Evolutionary conservation across 1,284 basidiomycete species (phyloP).

Genomic region (Puccinia polysora): DNA sequence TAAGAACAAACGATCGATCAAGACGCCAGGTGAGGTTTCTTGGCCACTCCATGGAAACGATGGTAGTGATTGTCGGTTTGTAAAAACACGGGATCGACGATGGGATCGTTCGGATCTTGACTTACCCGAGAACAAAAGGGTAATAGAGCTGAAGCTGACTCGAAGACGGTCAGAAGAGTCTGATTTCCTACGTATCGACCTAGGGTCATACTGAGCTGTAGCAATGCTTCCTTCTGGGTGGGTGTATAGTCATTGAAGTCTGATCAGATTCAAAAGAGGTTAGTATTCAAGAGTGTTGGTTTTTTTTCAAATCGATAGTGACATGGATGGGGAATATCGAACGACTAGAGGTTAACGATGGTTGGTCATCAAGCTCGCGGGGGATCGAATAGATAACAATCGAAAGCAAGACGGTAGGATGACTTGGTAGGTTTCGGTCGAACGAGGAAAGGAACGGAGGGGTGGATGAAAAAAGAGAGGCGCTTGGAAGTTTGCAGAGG

Average conservation of each 20-base stretch:
- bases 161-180: conserved; percentile 9
- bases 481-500: no score
- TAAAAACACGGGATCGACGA: neutral
- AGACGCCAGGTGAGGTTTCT: no score
- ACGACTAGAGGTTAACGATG: neutral
- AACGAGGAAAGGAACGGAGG: conserved; percentile 47
- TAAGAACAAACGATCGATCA: no score
- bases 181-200: conserved; percentile 36
- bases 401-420: neutral
- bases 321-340: neutral
- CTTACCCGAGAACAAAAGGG: conserved; percentile 38
- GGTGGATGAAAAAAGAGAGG: conserved; percentile 50
- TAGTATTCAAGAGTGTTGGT: no score
- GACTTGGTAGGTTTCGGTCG: neutral
- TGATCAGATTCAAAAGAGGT: no score
- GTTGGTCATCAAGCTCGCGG: conserved; percentile 10
- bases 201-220: conserved; percentile 34
- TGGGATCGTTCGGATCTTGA: neutral
- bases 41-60: no score
- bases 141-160: conserved; percentile 34
- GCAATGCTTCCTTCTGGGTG: conserved; percentile 21
- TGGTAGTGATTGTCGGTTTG: no score
- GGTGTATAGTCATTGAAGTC: conserved; percentile 28
- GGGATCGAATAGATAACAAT: neutral
- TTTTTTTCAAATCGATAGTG: no score